Conservation (phyloP, 495 filamentous ascomycete genomes). For the Xeromyces bisporus region DNA sequence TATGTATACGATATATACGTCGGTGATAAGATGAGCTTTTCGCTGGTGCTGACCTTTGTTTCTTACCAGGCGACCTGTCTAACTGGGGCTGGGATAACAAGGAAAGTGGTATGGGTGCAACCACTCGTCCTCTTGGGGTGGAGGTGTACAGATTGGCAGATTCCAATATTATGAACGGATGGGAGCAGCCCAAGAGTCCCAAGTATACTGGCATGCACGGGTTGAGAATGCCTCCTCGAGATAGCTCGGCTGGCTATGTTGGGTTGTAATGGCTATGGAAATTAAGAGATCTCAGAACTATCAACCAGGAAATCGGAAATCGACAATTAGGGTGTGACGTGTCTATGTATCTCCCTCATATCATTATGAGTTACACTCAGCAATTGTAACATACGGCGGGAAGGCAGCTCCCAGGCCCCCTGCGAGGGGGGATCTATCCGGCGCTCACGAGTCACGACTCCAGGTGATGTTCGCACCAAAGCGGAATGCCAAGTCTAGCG, state of each 20-base stretch:
- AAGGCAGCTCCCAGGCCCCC: too few relatives aligned
- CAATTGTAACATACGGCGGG: too few relatives aligned
- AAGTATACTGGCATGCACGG: conserved; percentile 53
- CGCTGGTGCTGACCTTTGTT: conserved; percentile 13
- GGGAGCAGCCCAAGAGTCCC: conserved; percentile 40
- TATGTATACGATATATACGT: conserved; percentile 8
- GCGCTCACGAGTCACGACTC: too few relatives aligned
- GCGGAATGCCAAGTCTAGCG: too few relatives aligned
- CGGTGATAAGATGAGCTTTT: not conserved
- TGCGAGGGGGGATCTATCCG: too few relatives aligned
- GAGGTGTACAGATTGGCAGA: conserved; percentile 49
- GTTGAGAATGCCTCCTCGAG: conserved; percentile 29
- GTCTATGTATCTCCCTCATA: too few relatives aligned
- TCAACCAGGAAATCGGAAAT: too few relatives aligned
- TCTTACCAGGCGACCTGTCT: conserved; percentile 46
- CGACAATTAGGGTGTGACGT: too few relatives aligned
- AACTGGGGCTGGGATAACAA: conserved; percentile 60
- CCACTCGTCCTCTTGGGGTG: conserved; percentile 54
- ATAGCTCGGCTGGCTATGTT: conserved; percentile 13
- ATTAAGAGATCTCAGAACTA: too few relatives aligned
- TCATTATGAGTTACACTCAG: too few relatives aligned
- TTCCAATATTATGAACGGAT: conserved; percentile 32
- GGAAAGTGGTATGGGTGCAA: conserved; percentile 48
- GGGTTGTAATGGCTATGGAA: conserved; percentile 16
- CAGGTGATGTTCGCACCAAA: too few relatives aligned